Base-by-base conservation (phyloP, 192 early-diverging fungal genomes). In the Backusella tarrabulga region DNA sequence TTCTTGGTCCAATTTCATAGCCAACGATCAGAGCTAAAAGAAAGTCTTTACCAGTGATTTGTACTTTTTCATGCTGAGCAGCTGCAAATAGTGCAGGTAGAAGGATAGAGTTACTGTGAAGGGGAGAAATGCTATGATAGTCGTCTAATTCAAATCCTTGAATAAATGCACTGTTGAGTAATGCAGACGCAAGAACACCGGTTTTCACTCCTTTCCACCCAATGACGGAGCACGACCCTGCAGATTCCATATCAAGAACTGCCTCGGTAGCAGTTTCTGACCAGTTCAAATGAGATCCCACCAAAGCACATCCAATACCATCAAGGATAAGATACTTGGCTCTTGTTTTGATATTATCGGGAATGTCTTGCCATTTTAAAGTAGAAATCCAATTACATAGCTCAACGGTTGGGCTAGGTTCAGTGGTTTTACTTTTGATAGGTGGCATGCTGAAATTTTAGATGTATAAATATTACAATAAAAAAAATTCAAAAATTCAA, bases 91-190 rank as follows among this genome's bases (percentile, higher is more conserved):
- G 34, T 34, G 75, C 75, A 11, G 75, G 75, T 9, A 76, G 42
- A 69, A 76, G 67, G 29, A 76, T 69, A 38, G 75, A 68, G n/a
- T 69, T 69, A 34, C 67, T 69, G 36, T 76, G 75, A 17, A 76
- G 75, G 1, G 75, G 75, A 19, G 75, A 66, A 1, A 76, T 5
- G 17, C 75, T 68, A 52, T 76, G 75, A 21, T 68, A 76, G 34
- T 76, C 75, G n/a, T 76, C 75, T 2, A 76, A 8, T 52, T 76
- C 75, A 68, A 76, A 76, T 15, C 67, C 75, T 52, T 76, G 75
- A 76, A 76, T 76, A 29, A 76, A 68, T 1, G 75, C 44, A 21
- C 67, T 69, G 67, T 76, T 76, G 32, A 76, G 66, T 17, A 76
- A 44, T 4, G 75, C 75, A 23, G 75, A 63, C 5, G 75, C 66